Conservation (phyloP, 2,329 filamentous ascomycete species). For the Aspergillus amoenus region DNA sequence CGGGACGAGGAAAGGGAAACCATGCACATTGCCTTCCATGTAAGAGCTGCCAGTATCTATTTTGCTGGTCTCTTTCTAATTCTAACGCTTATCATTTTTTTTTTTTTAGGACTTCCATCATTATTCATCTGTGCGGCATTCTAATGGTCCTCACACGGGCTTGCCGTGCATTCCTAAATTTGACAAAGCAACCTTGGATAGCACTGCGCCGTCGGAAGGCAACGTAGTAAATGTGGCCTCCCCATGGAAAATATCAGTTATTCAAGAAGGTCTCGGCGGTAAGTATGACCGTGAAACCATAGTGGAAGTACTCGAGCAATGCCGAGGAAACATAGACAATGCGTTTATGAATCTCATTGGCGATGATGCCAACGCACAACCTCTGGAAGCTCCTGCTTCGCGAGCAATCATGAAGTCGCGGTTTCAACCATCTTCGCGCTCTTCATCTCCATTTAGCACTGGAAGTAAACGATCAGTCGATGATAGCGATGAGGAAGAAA, state of each 20-base stretch:
- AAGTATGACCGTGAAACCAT: slow-evolving; percentile 52
- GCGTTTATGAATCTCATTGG: slow-evolving; percentile 55
- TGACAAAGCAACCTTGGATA: slow-evolving; percentile 10
- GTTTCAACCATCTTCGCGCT: slow-evolving; percentile 38
- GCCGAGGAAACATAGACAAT: slow-evolving; percentile 54
- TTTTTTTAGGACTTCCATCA: slow-evolving; percentile 59
- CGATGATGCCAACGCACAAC: slow-evolving; percentile 33
- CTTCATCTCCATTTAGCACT: slow-evolving; percentile 43
- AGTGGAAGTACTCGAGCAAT: slow-evolving; percentile 52
- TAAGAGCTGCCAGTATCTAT: slow-evolving; percentile 36
- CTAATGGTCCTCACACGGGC: slow-evolving; percentile 59
- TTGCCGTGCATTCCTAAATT: slow-evolving; percentile 47
- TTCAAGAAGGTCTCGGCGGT: slow-evolving; percentile 53
- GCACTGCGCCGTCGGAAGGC: slow-evolving; percentile 12
- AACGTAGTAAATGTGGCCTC: slow-evolving; percentile 41
- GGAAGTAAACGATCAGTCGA: slow-evolving; percentile 44
- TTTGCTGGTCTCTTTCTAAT: not conserved
- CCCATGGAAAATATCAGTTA: slow-evolving; percentile 57
- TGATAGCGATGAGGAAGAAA: slow-evolving; percentile 40
- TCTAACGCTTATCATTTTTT: slow-evolving; percentile 9
- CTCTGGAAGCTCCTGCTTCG: slow-evolving; percentile 22
- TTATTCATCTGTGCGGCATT: slow-evolving; percentile 65
- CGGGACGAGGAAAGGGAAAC: slow-evolving; percentile 35
- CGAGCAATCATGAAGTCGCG: slow-evolving; percentile 31
- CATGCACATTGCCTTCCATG: slow-evolving; percentile 64